Conservation (phyloP, 371 early-diverging fungal genomes). For the Apophysomyces ossiformis region DNA sequence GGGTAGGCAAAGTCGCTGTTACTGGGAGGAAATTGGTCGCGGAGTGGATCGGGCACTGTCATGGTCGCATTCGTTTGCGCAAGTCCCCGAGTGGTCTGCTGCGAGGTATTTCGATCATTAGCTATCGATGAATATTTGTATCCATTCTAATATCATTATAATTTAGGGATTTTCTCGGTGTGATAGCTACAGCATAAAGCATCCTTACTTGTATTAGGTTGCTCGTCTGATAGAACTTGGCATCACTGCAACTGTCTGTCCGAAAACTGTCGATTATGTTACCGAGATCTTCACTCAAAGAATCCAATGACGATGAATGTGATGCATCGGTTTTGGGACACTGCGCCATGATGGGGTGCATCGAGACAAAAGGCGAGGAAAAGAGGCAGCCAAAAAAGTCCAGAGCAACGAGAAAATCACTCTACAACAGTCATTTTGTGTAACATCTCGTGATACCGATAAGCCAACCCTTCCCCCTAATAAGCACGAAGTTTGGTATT, state of each 20-base stretch:
- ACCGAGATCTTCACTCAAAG: not conserved
- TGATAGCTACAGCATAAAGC: too few relatives aligned
- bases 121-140: not conserved
- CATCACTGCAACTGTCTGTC: not conserved
- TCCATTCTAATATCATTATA: not conserved
- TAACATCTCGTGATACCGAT: constrained; percentile 6
- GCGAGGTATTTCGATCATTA: not conserved
- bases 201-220: not conserved
- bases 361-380: not conserved
- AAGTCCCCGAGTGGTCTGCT: not conserved
- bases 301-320: not conserved
- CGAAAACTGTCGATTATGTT: constrained; percentile 1
- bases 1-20: not conserved
- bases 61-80: not conserved
- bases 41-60: constrained; percentile 1
- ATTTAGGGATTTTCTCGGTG: not conserved
- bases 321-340: not conserved
- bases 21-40: not conserved
- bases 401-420: constrained; percentile 3
- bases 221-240: not conserved
- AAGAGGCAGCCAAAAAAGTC: not conserved
- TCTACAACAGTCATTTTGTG: not conserved
- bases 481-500: not conserved
- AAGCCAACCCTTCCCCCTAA: not conserved
- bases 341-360: constrained; percentile 3